Percentiles rank a stretch among this genome's conserved stretches.
These are phyloP conservation scores for Cyberlindnera mrakii DNA, from an alignment of 805 yeast species.

Conservation along the genomic window DNA sequence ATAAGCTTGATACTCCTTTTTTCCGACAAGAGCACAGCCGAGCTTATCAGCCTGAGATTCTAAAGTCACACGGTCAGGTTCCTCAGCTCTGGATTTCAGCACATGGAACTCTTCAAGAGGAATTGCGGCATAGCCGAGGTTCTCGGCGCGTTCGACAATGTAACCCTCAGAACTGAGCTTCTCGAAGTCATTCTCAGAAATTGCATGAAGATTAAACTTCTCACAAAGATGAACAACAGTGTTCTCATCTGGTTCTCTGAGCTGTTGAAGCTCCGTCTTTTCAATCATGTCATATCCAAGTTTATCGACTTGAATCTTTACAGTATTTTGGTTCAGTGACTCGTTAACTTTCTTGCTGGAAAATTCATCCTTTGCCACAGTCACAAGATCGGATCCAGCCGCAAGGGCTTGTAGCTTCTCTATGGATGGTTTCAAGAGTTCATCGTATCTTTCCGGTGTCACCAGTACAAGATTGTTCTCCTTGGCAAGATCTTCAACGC, in stretches of 20 bases:
- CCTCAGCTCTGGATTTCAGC: constrained; percentile 17
- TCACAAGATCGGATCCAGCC: background rate
- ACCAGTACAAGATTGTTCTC: constrained; percentile 20
- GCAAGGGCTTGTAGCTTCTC: constrained; percentile 10
- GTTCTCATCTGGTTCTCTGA: constrained; percentile 5
- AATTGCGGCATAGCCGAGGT: constrained; percentile 7
- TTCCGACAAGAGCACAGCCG: constrained; percentile 20
- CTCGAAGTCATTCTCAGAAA: constrained; percentile 7
- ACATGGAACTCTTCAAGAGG: constrained; percentile 20
- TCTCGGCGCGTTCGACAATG: constrained; percentile 4
- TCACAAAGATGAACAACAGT: constrained; percentile 4
- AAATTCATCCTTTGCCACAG: constrained; percentile 14
- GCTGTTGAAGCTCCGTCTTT: constrained; percentile 13
- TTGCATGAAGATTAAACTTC: constrained; percentile 5
- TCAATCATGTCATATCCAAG: constrained; percentile 2
- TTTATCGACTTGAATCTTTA: constrained; percentile 4
- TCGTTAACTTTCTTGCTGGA: constrained; percentile 9
- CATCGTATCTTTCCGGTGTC: constrained; percentile 7
- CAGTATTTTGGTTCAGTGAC: constrained; percentile 6
- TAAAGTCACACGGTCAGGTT: constrained; percentile 17
- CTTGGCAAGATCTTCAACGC: constrained; percentile 20
- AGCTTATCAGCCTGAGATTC: constrained; percentile 12
- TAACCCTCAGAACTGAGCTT: constrained; percentile 7
- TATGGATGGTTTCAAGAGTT: constrained; percentile 10
- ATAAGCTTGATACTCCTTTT: constrained; percentile 21